Evolutionary conservation across 1,284 basidiomycete species (phyloP).

Genomic region (Phylloboletellus chloephorus): DNA sequence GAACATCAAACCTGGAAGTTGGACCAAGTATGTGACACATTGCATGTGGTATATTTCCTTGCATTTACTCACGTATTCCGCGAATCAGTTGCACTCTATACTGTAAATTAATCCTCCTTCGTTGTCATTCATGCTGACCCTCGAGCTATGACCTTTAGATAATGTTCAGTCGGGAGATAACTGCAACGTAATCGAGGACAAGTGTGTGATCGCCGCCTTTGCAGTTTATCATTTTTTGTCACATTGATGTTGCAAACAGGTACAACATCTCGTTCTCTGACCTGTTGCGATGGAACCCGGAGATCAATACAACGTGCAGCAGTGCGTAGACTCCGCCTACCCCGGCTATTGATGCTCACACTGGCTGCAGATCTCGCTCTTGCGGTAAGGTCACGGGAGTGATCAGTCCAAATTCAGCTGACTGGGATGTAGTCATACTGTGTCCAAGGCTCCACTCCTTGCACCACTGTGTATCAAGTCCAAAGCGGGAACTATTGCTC

Average conservation of each 20-base stretch:
- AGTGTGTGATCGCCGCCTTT: background rate
- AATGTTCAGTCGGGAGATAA: background rate
- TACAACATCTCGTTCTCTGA: conserved; percentile 4
- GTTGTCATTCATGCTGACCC: background rate
- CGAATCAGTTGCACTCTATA: conserved; percentile 1
- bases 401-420: background rate
- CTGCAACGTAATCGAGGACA: conserved; percentile 1
- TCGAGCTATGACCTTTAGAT: background rate
- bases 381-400: background rate
- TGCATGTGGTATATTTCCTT: background rate
- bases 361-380: conserved; percentile 1
- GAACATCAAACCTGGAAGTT: conserved; percentile 3
- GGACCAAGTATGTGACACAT: background rate
- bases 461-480: background rate
- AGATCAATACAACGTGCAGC: conserved; percentile 1
- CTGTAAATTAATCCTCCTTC: background rate
- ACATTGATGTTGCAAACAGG: background rate
- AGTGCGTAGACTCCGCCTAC: background rate
- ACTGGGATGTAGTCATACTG: background rate
- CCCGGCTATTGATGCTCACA: no score
- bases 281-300: conserved; percentile 3
- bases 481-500: background rate
- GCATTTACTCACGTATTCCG: background rate
- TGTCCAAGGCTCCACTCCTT: background rate
- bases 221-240: background rate